These are phyloP conservation scores for Globisporangium cylindrosporum DNA, from an alignment of 352 stramenopile species.

Conservation along the genomic window DNA sequence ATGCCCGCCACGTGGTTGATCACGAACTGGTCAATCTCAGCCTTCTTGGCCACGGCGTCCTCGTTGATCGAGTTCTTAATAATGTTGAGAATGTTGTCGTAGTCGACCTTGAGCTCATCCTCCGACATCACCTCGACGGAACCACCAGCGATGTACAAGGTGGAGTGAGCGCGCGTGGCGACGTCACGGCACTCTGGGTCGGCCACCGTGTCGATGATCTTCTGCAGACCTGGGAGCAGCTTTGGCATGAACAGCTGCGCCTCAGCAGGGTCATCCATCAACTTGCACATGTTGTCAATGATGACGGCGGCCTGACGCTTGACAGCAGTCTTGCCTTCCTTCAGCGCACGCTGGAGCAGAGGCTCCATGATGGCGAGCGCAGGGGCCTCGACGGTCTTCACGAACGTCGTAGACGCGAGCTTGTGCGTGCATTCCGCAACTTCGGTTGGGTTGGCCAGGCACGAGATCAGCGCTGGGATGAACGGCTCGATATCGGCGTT, in stretches of 20 bases:
- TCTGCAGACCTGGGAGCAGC: slow-evolving; percentile 95
- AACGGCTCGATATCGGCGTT: slow-evolving; percentile 99
- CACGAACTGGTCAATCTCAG: slow-evolving; percentile 85
- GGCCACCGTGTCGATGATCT: slow-evolving; percentile 94
- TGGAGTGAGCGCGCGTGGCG: slow-evolving; percentile 91
- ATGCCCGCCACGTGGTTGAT: slow-evolving; percentile 89
- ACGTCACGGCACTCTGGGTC: slow-evolving; percentile 97
- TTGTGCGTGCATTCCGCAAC: slow-evolving; percentile 99
- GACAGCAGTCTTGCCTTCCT: slow-evolving; percentile 94
- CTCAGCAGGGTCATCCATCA: slow-evolving; percentile 97
- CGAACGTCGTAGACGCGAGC: slow-evolving; percentile 98
- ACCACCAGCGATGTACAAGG: slow-evolving; percentile 93
- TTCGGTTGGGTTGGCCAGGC: slow-evolving; percentile 96
- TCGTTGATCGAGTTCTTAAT: slow-evolving; percentile 78
- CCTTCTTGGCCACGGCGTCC: slow-evolving; percentile 79
- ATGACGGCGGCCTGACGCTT: slow-evolving; percentile 98
- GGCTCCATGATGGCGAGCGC: slow-evolving; percentile 97
- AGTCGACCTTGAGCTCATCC: slow-evolving; percentile 91
- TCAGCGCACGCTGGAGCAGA: slow-evolving; percentile 94
- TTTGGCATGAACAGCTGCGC: slow-evolving; percentile 97
- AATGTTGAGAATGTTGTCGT: slow-evolving; percentile 77
- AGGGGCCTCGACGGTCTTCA: slow-evolving; percentile 96
- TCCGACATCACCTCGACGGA: slow-evolving; percentile 87
- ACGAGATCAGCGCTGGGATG: slow-evolving; percentile 95
- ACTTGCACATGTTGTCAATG: slow-evolving; percentile 99